Conservation (phyloP, 2,329 filamentous ascomycete genomes). For the Aspergillus versicolor region DNA sequence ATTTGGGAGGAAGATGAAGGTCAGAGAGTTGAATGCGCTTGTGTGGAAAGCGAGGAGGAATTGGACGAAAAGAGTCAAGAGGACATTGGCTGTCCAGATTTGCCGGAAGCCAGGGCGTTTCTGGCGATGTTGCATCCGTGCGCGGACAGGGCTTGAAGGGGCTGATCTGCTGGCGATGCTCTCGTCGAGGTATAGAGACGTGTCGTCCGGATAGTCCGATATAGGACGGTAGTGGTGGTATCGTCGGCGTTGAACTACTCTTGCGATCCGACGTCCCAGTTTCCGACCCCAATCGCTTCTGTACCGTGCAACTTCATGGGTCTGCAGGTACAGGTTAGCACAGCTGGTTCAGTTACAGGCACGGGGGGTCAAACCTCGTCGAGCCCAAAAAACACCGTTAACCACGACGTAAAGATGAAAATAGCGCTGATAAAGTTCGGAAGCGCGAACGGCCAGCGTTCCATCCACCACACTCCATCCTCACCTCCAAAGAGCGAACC, state of each 20-base stretch:
- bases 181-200: slow-evolving; percentile 34
- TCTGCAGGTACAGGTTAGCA: slow-evolving; percentile 19
- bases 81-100: slow-evolving; percentile 55
- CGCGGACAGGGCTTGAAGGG: slow-evolving; percentile 26
- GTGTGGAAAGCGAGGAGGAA: slow-evolving; percentile 72
- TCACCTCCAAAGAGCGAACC: slow-evolving; percentile 57
- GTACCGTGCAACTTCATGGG: slow-evolving; percentile 40
- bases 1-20: slow-evolving; percentile 74
- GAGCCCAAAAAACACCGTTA: slow-evolving; percentile 61
- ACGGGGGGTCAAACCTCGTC: slow-evolving; percentile 56
- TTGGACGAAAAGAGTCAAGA: slow-evolving; percentile 61
- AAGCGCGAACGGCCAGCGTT: slow-evolving; percentile 65
- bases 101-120: slow-evolving; percentile 48
- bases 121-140: slow-evolving; percentile 29
- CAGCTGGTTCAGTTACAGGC: too few relatives aligned
- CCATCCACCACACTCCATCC: slow-evolving; percentile 63
- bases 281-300: slow-evolving; percentile 43
- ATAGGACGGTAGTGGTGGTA: slow-evolving; percentile 38
- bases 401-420: slow-evolving; percentile 57
- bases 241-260: slow-evolving; percentile 23
- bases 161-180: slow-evolving; percentile 25
- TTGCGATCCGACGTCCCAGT: slow-evolving; percentile 35
- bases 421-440: slow-evolving; percentile 66
- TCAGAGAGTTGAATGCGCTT: slow-evolving; percentile 73
- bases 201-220: slow-evolving; percentile 25